Evolutionary conservation across 2,329 filamentous ascomycete genomes (phyloP), one percentile per base, ranked within the genome.

Genomic region (Penicillium sp.): DNA sequence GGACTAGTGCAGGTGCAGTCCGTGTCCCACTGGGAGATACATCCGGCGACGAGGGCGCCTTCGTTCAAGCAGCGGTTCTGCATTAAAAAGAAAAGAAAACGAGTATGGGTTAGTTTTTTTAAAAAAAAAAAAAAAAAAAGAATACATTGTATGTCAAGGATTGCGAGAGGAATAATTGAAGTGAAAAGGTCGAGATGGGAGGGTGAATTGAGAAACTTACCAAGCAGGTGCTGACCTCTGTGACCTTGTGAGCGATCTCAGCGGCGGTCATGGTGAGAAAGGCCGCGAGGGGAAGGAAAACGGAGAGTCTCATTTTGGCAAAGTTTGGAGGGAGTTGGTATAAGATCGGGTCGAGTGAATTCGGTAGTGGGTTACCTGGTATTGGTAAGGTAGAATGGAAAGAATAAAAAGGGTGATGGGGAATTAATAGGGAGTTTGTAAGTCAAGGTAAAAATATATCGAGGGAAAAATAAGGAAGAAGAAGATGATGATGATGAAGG

Each of bases 261-360:
- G 54, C 54, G 11, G 44, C 43, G 5, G 49, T 43, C 36, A 46
- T 47, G 29, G 53, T 50, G n/a, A 57, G 34, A 45, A 57, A 53
- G 12, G 53, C 47, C n/a, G 54, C 44, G 28, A 57, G 44, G 2
- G 54, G 54, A 9, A 51, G 39, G 46, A 56, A 52, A 39, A 52
- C 52, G 2, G 54, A 54, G 34, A 57, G 51, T 49, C 49, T 57
- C 54, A 57, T 57, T 24, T 50, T 50, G 43, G 40, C 9, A 32
- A 32, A 11, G 29, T 8, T 32, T 32, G 29, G 11, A 32, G 29
- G 11, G 29, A 32, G 11, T 32, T 18, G 18, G 18, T 18, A 18
- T 18, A 18, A 3, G 18, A 18, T 18, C 18, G 18, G 18, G 18
- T 18, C 18, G 18, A 3, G 18, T 18, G 18, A 18, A 9, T 4